Evolutionary conservation across 768 basidiomycete genomes (phyloP).

Genomic region (Rhizopogon sp.): DNA sequence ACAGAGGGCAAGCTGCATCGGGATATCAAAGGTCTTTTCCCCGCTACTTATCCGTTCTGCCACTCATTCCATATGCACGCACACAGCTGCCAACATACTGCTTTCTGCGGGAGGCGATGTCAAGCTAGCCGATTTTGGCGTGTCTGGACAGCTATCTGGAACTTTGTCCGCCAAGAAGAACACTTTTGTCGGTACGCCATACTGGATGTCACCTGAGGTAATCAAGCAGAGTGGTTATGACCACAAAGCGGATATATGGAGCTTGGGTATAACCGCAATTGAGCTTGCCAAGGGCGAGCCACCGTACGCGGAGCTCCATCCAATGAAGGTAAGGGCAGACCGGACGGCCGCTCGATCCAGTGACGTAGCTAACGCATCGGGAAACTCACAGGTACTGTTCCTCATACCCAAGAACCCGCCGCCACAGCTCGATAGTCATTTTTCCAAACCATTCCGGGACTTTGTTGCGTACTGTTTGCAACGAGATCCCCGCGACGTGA

Average conservation of each 20-base stretch:
- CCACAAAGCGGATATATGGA: conserved; percentile 99
- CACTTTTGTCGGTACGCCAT: conserved; percentile 96
- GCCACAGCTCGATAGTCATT: conserved; percentile 83
- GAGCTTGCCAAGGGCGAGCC: conserved; percentile 98
- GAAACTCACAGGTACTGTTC: conserved; percentile 75
- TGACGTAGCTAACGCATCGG: not conserved
- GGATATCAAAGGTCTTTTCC: conserved; percentile 90
- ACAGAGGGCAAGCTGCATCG: conserved; percentile 95
- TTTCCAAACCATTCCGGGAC: conserved; percentile 90
- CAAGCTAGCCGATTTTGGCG: conserved; percentile 98
- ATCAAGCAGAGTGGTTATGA: conserved; percentile 99
- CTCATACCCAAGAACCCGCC: conserved; percentile 98
- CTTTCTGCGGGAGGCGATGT: conserved; percentile 91
- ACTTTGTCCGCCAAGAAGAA: conserved; percentile 95
- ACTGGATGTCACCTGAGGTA: conserved; percentile 99
- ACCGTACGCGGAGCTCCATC: conserved; percentile 96
- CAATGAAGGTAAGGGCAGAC: conserved; percentile 79
- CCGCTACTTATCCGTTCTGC: not conserved
- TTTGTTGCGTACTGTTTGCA: conserved; percentile 93
- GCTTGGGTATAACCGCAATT: conserved; percentile 94
- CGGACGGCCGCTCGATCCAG: not conserved
- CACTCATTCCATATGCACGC: not conserved
- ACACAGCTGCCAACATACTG: conserved; percentile 86
- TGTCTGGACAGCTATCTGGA: conserved; percentile 94
- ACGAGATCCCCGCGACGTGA: conserved; percentile 86